Conservation (phyloP, 164 flowering plant species). For the Umbellularia californica region DNA sequence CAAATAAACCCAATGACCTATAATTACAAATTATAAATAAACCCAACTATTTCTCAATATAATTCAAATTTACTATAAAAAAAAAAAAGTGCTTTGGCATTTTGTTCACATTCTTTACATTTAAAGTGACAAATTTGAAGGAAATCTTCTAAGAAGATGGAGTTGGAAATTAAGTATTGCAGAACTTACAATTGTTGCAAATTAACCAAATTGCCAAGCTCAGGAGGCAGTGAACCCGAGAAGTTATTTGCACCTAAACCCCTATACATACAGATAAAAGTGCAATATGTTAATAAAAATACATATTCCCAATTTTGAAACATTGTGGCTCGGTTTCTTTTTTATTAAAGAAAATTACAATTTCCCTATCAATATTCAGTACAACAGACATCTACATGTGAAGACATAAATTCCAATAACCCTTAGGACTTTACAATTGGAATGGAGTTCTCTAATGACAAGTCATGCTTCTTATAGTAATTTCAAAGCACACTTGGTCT, state of each 20-base stretch:
- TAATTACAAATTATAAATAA: too few species aligned
- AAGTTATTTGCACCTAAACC: not conserved
- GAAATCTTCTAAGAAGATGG: not conserved
- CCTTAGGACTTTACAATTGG: too few species aligned
- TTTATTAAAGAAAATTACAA: too few species aligned
- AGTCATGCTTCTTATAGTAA: too few species aligned
- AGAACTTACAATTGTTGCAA: not conserved
- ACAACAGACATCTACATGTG: too few species aligned
- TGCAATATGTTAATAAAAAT: not conserved
- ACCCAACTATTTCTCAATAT: too few species aligned
- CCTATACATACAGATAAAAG: not conserved
- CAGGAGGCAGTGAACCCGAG: slow-evolving; percentile 1
- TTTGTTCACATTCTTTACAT: not conserved
- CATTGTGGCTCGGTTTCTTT: not conserved
- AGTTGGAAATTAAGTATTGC: not conserved
- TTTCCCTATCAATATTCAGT: too few species aligned
- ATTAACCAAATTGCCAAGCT: slow-evolving; percentile 1
- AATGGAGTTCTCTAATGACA: too few species aligned
- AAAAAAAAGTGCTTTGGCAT: not conserved
- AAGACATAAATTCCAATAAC: too few species aligned
- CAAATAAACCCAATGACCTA: too few species aligned
- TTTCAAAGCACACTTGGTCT: too few species aligned
- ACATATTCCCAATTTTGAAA: not conserved
- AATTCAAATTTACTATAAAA: too few species aligned
- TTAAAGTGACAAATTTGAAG: not conserved